Evolutionary conservation across 192 early-diverging fungal genomes (phyloP).

Genomic region (Entrophospora sp.): DNA sequence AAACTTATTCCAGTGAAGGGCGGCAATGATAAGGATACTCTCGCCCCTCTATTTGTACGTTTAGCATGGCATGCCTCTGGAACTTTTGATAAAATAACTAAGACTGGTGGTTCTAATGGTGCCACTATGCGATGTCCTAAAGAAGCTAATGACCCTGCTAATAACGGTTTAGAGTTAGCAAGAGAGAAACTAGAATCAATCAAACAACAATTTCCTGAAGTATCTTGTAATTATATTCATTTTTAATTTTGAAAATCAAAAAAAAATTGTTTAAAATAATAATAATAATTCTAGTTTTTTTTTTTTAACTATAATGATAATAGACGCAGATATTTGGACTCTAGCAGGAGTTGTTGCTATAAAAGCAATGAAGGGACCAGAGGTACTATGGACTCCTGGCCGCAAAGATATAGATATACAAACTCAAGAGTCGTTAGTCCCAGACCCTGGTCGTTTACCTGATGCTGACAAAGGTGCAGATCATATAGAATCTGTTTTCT

Average conservation of each 20-base stretch:
- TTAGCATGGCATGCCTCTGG: constrained; percentile 58
- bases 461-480: constrained; percentile 49
- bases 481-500: constrained; percentile 51
- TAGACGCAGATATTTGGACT: constrained; percentile 65
- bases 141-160: constrained; percentile 57
- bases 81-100: constrained; percentile 49
- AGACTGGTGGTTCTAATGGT: constrained; percentile 55
- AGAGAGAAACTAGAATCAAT: constrained; percentile 50
- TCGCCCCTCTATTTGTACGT: constrained; percentile 52
- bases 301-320: not conserved
- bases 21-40: constrained; percentile 51
- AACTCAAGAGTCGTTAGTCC: constrained; percentile 36
- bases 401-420: constrained; percentile 52
- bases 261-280: not conserved
- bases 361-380: constrained; percentile 62
- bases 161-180: constrained; percentile 44
- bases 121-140: constrained; percentile 54
- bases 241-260: not conserved
- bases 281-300: not conserved
- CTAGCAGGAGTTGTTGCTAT: constrained; percentile 59
- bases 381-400: constrained; percentile 50
- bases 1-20: constrained; percentile 29
- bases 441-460: constrained; percentile 61
- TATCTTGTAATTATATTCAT: constrained; percentile 28
- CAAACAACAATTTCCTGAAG: constrained; percentile 50